Evolutionary conservation across 805 yeast genomes (phyloP).

Genomic region (Lachancea waltii): DNA sequence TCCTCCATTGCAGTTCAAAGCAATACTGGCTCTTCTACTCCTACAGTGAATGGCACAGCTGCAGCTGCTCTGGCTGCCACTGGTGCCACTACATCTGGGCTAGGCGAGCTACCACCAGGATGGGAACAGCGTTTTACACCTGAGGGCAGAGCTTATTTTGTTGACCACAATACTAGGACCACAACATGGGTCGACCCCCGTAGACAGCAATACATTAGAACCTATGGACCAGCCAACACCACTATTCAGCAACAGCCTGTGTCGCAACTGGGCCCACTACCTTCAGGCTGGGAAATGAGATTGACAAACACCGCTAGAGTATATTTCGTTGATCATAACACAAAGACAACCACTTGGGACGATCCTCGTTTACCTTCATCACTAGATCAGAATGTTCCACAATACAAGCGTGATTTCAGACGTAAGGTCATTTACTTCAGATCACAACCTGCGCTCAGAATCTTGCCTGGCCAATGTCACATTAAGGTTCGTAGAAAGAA

Average conservation of each 20-base stretch:
- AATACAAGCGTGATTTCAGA: conserved; percentile 97
- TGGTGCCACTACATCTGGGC: conserved; percentile 86
- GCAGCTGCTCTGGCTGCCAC: conserved; percentile 62
- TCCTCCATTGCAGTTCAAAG: conserved; percentile 37
- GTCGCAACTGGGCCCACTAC: conserved; percentile 94
- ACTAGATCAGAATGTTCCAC: conserved; percentile 96
- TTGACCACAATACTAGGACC: conserved; percentile 98
- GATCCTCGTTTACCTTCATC: conserved; percentile 98
- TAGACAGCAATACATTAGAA: conserved; percentile 95
- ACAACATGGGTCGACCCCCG: conserved; percentile 99
- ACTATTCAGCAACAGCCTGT: conserved; percentile 98
- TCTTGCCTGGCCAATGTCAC: conserved; percentile 97
- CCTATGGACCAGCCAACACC: conserved; percentile 77
- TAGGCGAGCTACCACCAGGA: conserved; percentile 96
- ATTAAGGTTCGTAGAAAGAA: conserved; percentile 95
- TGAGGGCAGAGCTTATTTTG: conserved; percentile 97
- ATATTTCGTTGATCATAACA: conserved; percentile 97
- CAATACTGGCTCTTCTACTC: conserved; percentile 41
- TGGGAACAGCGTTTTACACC: conserved; percentile 99
- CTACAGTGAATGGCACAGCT: conserved; percentile 46
- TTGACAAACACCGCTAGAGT: conserved; percentile 97
- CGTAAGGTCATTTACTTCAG: conserved; percentile 96
- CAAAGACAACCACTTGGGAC: conserved; percentile 99
- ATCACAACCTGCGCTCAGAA: conserved; percentile 95
- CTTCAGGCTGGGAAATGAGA: conserved; percentile 99